These are phyloP conservation scores for Exophiala bonariae DNA, from an alignment of 2,329 filamentous ascomycete species.

Conservation along the genomic window DNA sequence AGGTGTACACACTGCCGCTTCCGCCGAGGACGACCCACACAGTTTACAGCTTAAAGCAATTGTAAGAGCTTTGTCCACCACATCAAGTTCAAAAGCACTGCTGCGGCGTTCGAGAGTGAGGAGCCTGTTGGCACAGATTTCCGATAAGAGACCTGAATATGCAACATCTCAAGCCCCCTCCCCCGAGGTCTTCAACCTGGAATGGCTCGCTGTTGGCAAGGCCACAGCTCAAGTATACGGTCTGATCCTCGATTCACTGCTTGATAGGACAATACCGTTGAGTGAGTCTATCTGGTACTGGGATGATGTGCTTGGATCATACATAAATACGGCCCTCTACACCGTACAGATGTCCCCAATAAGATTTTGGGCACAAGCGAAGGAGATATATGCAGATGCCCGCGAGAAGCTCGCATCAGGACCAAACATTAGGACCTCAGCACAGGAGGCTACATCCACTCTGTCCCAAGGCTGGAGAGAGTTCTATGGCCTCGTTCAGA, in stretches of 20 bases:
- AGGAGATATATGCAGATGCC: conserved; percentile 60
- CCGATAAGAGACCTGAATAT: conserved; percentile 28
- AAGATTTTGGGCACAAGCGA: conserved; percentile 70
- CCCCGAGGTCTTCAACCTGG: conserved; percentile 62
- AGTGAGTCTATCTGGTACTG: conserved; percentile 93
- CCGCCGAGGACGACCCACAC: conserved; percentile 26
- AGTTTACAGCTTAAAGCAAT: conserved; percentile 59
- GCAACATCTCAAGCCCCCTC: conserved; percentile 30
- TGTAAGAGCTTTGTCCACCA: conserved; percentile 70
- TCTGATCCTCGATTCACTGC: conserved; percentile 27
- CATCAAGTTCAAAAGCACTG: conserved; percentile 63
- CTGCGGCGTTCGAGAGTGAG: conserved; percentile 63
- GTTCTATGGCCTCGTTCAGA: conserved; percentile 79
- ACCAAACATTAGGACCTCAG: conserved; percentile 32
- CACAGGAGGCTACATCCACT: conserved; percentile 26
- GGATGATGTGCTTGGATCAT: conserved; percentile 82
- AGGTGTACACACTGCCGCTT: conserved; percentile 11
- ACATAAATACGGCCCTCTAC: conserved; percentile 77
- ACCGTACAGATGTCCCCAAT: conserved; percentile 81
- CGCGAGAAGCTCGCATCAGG: conserved; percentile 27
- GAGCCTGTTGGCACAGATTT: conserved; percentile 63
- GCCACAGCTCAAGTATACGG: conserved; percentile 90
- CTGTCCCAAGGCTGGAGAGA: conserved; percentile 50
- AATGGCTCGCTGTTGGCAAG: conserved; percentile 90
- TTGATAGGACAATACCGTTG: conserved; percentile 50